Base-by-base conservation (phyloP, 2,329 filamentous ascomycete genomes). In the Aspergillus tamarii region DNA sequence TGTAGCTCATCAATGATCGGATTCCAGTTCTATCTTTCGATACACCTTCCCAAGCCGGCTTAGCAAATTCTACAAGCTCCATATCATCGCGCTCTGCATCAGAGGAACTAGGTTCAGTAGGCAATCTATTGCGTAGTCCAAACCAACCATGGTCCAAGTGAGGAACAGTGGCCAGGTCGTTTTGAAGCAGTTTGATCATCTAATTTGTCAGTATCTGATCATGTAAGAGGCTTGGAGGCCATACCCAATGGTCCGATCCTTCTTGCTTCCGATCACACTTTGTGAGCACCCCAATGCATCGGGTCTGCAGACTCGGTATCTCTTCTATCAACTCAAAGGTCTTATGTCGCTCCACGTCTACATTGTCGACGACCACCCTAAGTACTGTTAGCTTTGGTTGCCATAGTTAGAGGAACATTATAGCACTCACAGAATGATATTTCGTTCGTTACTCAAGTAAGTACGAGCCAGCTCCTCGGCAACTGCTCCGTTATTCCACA, bases 151-250 rank as follows among this genome's bases (percentile, higher is more conserved):
- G 63, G 9, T 67, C 59, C 4, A 67, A 59, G 23, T 64, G 43
- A 16, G 63, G 55, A 6, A 66, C 60, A 32, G 56, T 67, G 4
- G 61, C 39, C 34, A 65, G 50, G 12, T 67, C 65, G 28, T 67
- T 67, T 61, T 60, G 65, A 19, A 68, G 54, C 6, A 68, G 63
- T 60, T 63, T 64, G 23, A 67, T 59, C 65, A 68, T 68, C 65
- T 67, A 56, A 10, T 28, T 36, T 50, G 34, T 48, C 19, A 62
- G 58, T 28, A 2, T 12, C 28, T 4, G 11, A 19, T 19, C 4
- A 28, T 32, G 12, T 4, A 30, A 28, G 23, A 50, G 9, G 7
- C 23, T 30, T 2, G 16, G 23, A 4, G 11, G 14, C 46, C 59
- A 23, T 54, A 64, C 62, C 64, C 66, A 66, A 4, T 60, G n/a